Evolutionary conservation across 2,329 filamentous ascomycete species (phyloP), one percentile per base, ranked within the genome.

Genomic region (Podosphaera fusca): DNA sequence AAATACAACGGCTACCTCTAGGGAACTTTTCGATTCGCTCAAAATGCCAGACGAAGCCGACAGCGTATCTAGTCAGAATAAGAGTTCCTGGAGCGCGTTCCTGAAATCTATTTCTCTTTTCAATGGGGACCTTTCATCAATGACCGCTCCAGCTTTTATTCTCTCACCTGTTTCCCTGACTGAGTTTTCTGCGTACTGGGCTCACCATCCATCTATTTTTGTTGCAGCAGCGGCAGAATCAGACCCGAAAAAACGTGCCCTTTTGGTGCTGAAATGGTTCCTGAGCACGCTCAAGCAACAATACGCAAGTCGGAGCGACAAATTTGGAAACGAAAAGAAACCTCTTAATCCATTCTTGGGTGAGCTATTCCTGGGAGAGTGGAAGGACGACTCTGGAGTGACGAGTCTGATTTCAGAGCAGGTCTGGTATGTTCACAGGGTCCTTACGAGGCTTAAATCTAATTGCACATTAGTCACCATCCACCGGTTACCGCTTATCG

Each of bases 211-310:
- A 2, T 70, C 74, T 21, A 71, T 95, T 59, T 84, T 96, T 63
- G 80, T 87, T 59, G 88, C 89, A 10, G 87, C 90, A 2, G 84
- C 87, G 54, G 75, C 77, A 58, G 88, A 95, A 69, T 65, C 81
- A 56, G 85, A 94, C 67, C 78, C 88, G 0, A 80, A 84, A 64
- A 92, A 87, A 73, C 81, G 90, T 60, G 83, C 87, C 29, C 72
- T 94, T 62, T 75, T 90, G 38, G 90, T 96, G n/a, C 74, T 95
- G 64, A 94, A 90, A 70, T 96, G 90, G 90, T 96, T 95, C 72
- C 72, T 96, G 57, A 89, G 82, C 66, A 95, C 89, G 2, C 75
- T 96, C 56, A 94, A 92, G 73, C 87, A 94, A 70, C 87, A 94
- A 68, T 81, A 82, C 65, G 52, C 52, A 10, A 80, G 75, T 65